Base-by-base conservation (phyloP, 305 asterid species). In the Coffea humblotiana region DNA sequence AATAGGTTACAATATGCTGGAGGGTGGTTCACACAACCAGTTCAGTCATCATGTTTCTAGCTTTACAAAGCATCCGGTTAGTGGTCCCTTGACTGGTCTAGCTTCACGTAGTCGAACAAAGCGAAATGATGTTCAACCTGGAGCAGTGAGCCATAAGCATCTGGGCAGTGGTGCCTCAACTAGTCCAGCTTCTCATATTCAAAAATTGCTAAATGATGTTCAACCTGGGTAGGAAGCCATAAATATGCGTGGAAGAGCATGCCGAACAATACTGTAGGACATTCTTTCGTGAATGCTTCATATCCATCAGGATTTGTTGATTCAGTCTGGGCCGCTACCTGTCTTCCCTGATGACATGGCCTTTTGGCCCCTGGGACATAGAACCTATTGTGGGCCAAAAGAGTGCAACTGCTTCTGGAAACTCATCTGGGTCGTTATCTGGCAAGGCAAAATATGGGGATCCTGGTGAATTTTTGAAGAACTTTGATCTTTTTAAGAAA, bases 401-500 rank as follows among this genome's bases (percentile, higher is more conserved):
- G 68, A 76, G 85, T 58, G 40, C 83, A 37, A 40, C 80, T 75
- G 93, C 87, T 82, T 75, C 80, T 1, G 70, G 9, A 16, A 29
- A 40, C 76, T 70, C 80, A 32, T 43, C 75, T 49, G 80, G 51
- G 45, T 67, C 83, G 79, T 77, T 83, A 85, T 29, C 66, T 72
- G 4, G 58, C 71, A 80, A 18, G 49, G 84, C 63, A n/a, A 87
- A 73, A 65, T 82, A 65, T 78, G 83, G 74, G 78, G 84, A 84
- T 79, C 68, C 88, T 77, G 93, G 86, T 76, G 94, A 89, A 47
- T 71, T 88, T 70, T 64, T 87, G 82, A 83, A 83, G 71, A 90
- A 83, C 69, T 91, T 88, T 74, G 82, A 78, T 63, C 76, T 40
- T 72, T 94, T 94, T 79, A 91, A 93, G 80, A 89, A 89, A 86